Conservation (phyloP, 2,329 filamentous ascomycete species). For the Fusarium sp. region DNA sequence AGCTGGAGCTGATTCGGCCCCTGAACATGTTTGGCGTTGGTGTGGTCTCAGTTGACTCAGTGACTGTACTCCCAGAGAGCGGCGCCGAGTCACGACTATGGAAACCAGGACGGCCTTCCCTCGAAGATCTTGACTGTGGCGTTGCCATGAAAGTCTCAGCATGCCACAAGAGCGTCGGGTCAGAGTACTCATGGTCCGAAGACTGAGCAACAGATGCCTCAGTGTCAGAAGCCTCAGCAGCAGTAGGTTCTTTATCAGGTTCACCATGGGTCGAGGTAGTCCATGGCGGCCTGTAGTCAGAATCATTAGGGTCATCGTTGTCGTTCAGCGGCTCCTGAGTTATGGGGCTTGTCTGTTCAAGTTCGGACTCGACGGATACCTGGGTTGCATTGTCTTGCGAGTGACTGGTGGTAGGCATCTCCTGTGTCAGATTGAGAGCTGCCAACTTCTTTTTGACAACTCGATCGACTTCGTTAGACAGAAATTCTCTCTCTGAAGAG, state of each 20-base stretch:
- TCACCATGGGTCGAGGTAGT: background rate
- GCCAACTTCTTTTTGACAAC: slow-evolving; percentile 2
- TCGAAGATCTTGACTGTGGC: background rate
- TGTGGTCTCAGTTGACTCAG: background rate
- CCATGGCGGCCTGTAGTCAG: background rate
- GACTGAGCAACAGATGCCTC: background rate
- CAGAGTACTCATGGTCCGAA: background rate
- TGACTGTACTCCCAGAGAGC: background rate
- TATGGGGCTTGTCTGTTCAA: background rate
- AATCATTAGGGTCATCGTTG: background rate
- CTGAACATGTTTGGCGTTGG: background rate
- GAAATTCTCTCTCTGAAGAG: background rate
- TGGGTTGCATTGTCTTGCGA: background rate
- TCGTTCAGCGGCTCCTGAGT: background rate
- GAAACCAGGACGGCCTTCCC: background rate
- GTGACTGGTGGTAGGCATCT: background rate
- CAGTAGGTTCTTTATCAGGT: background rate
- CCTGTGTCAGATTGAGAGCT: background rate
- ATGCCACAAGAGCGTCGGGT: background rate
- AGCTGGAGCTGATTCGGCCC: background rate
- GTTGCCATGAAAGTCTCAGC: background rate
- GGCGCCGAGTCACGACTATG: background rate
- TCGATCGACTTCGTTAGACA: background rate
- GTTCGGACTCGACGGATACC: background rate
- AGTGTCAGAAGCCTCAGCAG: background rate